These are phyloP conservation scores for Dissophora globulifera DNA, from an alignment of 192 early-diverging fungal species.

Conservation along the genomic window DNA sequence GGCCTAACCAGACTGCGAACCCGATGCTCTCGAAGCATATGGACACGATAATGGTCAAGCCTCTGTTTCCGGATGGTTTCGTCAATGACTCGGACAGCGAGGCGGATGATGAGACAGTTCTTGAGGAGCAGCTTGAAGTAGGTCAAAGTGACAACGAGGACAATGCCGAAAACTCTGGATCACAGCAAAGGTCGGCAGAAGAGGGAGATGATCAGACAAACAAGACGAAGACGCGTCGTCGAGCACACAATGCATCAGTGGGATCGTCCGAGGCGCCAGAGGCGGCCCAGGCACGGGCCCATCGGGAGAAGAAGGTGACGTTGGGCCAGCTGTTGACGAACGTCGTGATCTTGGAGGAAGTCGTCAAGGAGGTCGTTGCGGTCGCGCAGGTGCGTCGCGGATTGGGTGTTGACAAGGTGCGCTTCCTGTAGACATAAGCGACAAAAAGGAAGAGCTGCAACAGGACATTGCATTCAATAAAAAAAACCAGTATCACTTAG, in stretches of 20 bases:
- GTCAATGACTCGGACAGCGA: constrained; percentile 58
- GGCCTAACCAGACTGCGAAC: constrained; percentile 17
- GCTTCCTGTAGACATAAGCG: constrained; percentile 37
- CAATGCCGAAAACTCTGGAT: neutral
- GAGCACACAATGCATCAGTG: constrained; percentile 3
- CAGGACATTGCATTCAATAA: too few species aligned
- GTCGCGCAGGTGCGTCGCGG: constrained; percentile 81
- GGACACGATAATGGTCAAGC: constrained; percentile 59
- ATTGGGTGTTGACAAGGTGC: constrained; percentile 76
- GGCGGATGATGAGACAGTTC: constrained; percentile 60
- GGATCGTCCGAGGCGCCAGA: constrained; percentile 10
- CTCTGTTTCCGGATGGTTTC: constrained; percentile 65
- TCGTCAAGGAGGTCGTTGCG: constrained; percentile 90
- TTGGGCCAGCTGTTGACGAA: constrained; percentile 82
- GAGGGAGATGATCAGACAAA: constrained; percentile 2
- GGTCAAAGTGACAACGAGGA: too few species aligned
- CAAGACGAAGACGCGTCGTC: constrained; percentile 3
- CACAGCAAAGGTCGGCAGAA: constrained; percentile 2
- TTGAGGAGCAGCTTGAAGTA: too few species aligned
- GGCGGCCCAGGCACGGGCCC: constrained; percentile 26
- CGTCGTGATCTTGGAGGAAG: constrained; percentile 92
- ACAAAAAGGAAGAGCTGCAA: neutral
- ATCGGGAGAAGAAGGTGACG: constrained; percentile 59
- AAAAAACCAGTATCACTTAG: too few species aligned
- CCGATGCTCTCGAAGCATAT: constrained; percentile 52